These are phyloP conservation scores for Anisogramma anomala DNA, from an alignment of 2,329 filamentous ascomycete genomes.

Conservation along the genomic window DNA sequence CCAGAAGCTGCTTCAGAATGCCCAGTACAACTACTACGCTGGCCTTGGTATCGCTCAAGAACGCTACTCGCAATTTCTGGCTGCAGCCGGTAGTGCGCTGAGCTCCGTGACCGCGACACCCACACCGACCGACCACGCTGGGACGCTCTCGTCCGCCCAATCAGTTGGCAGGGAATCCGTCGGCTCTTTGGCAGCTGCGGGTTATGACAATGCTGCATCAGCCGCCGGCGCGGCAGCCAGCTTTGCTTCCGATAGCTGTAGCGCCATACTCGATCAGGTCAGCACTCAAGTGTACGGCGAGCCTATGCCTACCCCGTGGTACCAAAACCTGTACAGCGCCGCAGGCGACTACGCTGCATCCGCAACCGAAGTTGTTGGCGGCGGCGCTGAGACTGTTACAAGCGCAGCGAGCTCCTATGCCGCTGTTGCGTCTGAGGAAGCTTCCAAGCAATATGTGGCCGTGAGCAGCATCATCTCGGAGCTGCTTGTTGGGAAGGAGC, in stretches of 20 bases:
- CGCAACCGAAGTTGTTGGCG: conserved; percentile 36
- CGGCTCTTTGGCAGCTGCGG: conserved; percentile 25
- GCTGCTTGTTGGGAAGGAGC: conserved; percentile 64
- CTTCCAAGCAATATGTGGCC: conserved; percentile 53
- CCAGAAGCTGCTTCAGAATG: conserved; percentile 51
- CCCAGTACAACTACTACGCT: conserved; percentile 60
- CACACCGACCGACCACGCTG: conserved; percentile 43
- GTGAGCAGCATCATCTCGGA: conserved; percentile 66
- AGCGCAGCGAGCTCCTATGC: conserved; percentile 43
- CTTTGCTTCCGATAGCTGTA: conserved; percentile 45
- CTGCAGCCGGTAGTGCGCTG: conserved; percentile 58
- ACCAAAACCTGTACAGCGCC: conserved; percentile 36
- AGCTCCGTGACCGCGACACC: conserved; percentile 48
- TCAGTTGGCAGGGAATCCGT: conserved; percentile 35
- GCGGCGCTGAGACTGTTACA: conserved; percentile 26
- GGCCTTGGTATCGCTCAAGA: conserved; percentile 68
- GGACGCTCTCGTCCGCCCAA: conserved; percentile 32
- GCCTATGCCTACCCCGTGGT: conserved; percentile 48
- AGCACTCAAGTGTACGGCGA: conserved; percentile 61
- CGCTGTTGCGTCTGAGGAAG: conserved; percentile 49
- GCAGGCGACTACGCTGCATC: conserved; percentile 43
- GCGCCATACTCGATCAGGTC: conserved; percentile 49
- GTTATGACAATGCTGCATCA: conserved; percentile 13
- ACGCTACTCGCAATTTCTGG: conserved; percentile 64
- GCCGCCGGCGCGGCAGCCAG: conserved; percentile 16